Evolutionary conservation across 2,329 filamentous ascomycete species (phyloP), one percentile per base, ranked within the genome.

Genomic region (Didymella exigua): DNA sequence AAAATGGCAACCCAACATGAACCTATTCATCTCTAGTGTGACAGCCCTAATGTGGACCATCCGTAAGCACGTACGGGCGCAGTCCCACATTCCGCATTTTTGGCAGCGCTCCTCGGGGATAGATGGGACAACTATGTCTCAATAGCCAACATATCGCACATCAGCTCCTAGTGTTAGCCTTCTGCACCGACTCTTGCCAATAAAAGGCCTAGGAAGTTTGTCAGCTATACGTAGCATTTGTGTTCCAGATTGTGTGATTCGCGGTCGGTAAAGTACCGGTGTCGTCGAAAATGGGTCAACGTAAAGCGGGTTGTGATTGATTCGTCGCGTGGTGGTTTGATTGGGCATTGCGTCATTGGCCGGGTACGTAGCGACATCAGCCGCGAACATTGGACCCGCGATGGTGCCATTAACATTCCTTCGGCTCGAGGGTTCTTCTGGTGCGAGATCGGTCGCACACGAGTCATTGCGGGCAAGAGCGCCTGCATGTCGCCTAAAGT

Each of bases 261-360:
- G 46, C 30, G 10, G 33, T 43, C 33, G 33, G 30, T 37, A 31
- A 31, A 40, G 36, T 38, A 16, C 26, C 38, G 30, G 43, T 37
- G 27, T 59, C 49, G 42, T 54, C 14, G n/a, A 24, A 23, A 16
- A 16, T 30, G 19, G 33, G 49, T 26, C 31, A 18, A 31, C 11
- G 29, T 36, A 37, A 21, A 26, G 23, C 19, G 27, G 14, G 18
- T 38, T 18, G 13, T 50, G 55, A 57, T 21, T 70, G 62, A 67
- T 70, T 69, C 60, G 69, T 51, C 47, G 57, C 58, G 21, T 18
- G 40, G 16, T 21, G 24, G 30, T 33, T 62, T 56, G 49, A 61
- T 60, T 49, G 53, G 56, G 43, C 34, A 72, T 73, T 67, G 70
- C 71, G 71, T 71, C 64, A 73, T 72, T 69, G 66, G 68, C 64